phyloP scores from a whole-genome alignment of 2,329 filamentous ascomycete genomes.

The Phaeosphaeria sp. region DNA sequence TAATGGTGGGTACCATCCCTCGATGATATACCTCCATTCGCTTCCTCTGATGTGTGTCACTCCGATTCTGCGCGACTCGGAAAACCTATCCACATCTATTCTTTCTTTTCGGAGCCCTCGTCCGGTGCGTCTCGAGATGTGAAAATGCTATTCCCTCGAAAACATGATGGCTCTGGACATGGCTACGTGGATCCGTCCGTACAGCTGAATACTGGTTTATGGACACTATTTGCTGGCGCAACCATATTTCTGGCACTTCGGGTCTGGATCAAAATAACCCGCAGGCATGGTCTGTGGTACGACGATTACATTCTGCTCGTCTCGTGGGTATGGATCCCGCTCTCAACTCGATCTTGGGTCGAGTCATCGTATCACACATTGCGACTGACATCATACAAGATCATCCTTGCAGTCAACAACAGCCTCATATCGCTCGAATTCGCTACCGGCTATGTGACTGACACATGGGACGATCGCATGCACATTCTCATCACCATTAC shows the following conservation, averaged over 20 bases:
- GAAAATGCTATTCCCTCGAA: conserved; percentile 32
- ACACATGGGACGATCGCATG: conserved; percentile 61
- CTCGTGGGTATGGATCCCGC: conserved; percentile 40
- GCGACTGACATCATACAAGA: conserved; percentile 33
- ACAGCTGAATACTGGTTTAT: conserved; percentile 47
- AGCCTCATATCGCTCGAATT: conserved; percentile 56
- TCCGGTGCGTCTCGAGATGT: conserved; percentile 20
- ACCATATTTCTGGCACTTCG: conserved; percentile 45
- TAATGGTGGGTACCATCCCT: conserved; percentile 15
- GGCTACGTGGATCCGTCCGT: conserved; percentile 45
- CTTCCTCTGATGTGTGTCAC: conserved; percentile 3
- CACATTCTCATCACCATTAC: conserved; percentile 59
- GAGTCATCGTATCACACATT: neutral
- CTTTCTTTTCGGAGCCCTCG: conserved; percentile 12
- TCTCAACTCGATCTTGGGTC: neutral
- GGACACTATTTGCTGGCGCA: conserved; percentile 49
- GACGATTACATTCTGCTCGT: conserved; percentile 49
- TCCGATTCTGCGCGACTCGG: conserved; percentile 4
- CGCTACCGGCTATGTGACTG: conserved; percentile 56
- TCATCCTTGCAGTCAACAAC: conserved; percentile 53
- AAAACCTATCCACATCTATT: conserved; percentile 8
- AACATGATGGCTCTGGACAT: conserved; percentile 24
- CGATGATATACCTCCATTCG: conserved; percentile 12
- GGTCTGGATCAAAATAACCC: conserved; percentile 47
- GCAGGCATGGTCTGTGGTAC: conserved; percentile 50